phyloP scores from a whole-genome alignment of 768 basidiomycete species.

The Sporobolomyces roseus region DNA sequence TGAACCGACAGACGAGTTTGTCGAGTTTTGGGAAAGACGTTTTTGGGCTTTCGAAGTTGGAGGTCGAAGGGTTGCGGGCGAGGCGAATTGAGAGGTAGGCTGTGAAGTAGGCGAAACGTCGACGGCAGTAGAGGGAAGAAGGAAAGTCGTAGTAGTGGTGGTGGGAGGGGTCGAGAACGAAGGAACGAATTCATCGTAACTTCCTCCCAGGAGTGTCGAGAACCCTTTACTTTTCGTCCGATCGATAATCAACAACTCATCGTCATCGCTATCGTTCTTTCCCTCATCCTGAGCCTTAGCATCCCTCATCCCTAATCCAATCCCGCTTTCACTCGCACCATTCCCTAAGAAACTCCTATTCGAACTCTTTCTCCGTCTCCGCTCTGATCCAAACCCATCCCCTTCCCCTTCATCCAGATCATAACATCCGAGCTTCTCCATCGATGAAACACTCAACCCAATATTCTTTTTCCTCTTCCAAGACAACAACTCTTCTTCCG shows the following conservation, averaged over 20 bases:
- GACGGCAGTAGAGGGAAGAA: neutral
- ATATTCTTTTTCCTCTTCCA: neutral
- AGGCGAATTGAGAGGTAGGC: too few relatives aligned
- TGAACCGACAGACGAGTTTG: too few relatives aligned
- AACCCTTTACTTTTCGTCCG: conserved; percentile 6
- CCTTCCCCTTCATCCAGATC: neutral
- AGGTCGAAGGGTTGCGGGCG: too few relatives aligned
- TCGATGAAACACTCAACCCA: neutral
- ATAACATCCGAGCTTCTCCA: neutral
- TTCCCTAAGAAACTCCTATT: neutral
- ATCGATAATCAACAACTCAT: conserved; percentile 18
- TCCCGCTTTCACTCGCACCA: too few relatives aligned
- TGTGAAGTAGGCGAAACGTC: neutral
- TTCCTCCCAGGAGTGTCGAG: conserved; percentile 1
- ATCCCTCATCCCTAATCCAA: neutral
- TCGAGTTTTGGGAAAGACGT: neutral
- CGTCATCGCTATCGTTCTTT: neutral
- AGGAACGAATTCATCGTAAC: conserved; percentile 2
- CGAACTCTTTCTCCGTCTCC: neutral
- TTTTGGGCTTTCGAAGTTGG: neutral
- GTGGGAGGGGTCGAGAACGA: neutral
- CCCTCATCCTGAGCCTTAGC: neutral
- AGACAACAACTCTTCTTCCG: conserved; percentile 14
- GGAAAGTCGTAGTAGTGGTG: neutral
- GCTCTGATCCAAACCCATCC: neutral